Evolutionary conservation across 2,329 filamentous ascomycete species (phyloP).

Genomic region (Trichophyton schoenleinii): DNA sequence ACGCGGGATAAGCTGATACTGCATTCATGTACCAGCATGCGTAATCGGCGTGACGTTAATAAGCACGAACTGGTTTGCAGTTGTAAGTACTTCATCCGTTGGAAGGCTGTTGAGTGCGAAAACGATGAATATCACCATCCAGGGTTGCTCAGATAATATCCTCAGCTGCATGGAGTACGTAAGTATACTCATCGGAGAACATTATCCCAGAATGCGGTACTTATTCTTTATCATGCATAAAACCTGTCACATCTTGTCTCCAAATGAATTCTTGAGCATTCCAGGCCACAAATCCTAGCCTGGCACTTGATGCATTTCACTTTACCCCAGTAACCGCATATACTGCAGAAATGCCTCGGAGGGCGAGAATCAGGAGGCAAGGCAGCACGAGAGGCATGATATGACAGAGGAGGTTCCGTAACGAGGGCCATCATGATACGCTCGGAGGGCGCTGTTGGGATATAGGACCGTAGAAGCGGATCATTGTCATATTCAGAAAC

Average conservation of each 20-base stretch:
- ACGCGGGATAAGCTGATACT: too few species aligned
- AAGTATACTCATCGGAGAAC: too few species aligned
- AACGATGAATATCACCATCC: too few species aligned
- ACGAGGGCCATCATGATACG: constrained; percentile 35
- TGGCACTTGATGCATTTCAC: constrained; percentile 37
- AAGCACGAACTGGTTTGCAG: too few species aligned
- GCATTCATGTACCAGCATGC: too few species aligned
- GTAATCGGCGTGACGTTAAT: too few species aligned
- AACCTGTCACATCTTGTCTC: constrained; percentile 36
- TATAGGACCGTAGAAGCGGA: constrained; percentile 31
- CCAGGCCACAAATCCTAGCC: constrained; percentile 35
- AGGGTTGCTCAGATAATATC: too few species aligned
- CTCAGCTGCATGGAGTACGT: too few species aligned
- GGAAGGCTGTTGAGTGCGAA: too few species aligned
- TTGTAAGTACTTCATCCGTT: too few species aligned
- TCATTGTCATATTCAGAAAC: constrained; percentile 30
- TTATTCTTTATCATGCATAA: constrained; percentile 14
- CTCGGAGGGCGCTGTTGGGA: constrained; percentile 32
- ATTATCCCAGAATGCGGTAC: too few species aligned
- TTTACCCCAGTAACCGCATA: constrained; percentile 41
- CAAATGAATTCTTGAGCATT: constrained; percentile 37
- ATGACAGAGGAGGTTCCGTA: constrained; percentile 36
- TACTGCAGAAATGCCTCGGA: constrained; percentile 33
- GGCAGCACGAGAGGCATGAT: constrained; percentile 34
- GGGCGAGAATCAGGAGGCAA: constrained; percentile 22